Base-by-base conservation (phyloP, 768 basidiomycete species). In the Chiua virens region DNA sequence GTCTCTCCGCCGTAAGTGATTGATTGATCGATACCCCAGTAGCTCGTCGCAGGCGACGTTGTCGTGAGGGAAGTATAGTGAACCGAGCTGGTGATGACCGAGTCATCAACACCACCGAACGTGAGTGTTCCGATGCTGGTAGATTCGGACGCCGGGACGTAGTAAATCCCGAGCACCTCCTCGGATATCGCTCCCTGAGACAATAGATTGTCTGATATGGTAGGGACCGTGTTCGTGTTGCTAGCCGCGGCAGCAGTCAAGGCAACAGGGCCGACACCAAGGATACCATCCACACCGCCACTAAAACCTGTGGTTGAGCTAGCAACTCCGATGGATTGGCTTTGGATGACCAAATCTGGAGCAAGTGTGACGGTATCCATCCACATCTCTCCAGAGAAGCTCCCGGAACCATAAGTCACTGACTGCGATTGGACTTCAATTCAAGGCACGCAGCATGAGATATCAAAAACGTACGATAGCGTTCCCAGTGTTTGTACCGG, bases 131-230 rank as follows among this genome's bases (percentile, higher is more conserved):
- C 47, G 13, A 51, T 55, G 37, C 56, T 61, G 34, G 59, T 59
- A 21, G 32, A 4, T 21, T 35, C 58, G 14, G 59, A 52, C 25
- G 50, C 28, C 10, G 65, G 64, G 23, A 50, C 60, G 55, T 69
- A 71, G 34, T 60, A 68, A 17, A 73, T 54, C 11, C 66, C 66
- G 44, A 73, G 47, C 6, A 63, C 50, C 18, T 62, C 52, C 10
- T 52, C 25, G 15, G 34, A 35, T 46, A 72, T 71, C 4, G 54
- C 44, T 27, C 67, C 64, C 46, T 67, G 64, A 23, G 27, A 42
- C 54, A 56, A 67, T 2, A 71, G 65, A 49, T 65, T 71, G 61
- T 72, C 66, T 8, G 62, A 65, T 17, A 73, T 67, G 15, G 72
- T 73, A 9, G 67, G 63, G 28, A 69, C 53, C 6, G 23, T n/a